phyloP scores from a whole-genome alignment of 345 rosid species.

The Hirschfeldia incana region DNA sequence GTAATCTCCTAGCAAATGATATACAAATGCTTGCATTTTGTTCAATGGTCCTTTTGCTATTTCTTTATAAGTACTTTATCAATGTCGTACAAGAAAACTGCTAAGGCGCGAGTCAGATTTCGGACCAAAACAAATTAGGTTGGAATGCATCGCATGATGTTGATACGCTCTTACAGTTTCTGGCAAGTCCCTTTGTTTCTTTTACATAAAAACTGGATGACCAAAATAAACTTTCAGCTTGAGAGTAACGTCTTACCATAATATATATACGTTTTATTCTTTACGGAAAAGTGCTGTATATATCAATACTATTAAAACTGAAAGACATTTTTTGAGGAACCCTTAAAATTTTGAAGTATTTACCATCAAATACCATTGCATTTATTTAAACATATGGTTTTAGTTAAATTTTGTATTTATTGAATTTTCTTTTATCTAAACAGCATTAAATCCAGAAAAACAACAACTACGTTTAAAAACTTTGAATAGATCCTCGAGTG shows the following conservation, averaged over 20 bases:
- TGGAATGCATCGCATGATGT: conserved; percentile 15
- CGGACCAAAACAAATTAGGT: conserved; percentile 17
- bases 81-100: conserved; percentile 11
- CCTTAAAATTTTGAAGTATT: background rate
- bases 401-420: too few relatives aligned
- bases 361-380: too few relatives aligned
- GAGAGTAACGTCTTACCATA: background rate
- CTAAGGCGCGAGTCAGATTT: background rate
- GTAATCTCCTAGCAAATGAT: background rate
- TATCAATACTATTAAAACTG: too few relatives aligned
- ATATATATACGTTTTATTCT: background rate
- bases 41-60: background rate
- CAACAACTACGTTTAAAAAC: too few relatives aligned
- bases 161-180: conserved; percentile 23
- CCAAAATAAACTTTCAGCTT: background rate
- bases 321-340: too few relatives aligned
- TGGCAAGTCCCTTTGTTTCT: conserved; percentile 25
- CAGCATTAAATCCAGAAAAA: too few relatives aligned
- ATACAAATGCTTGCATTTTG: too few relatives aligned
- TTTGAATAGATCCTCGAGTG: too few relatives aligned
- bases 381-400: too few relatives aligned
- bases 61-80: background rate
- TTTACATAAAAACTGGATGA: conserved; percentile 15
- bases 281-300: background rate
- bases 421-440: too few relatives aligned